A percentile compares a stretch with the other conserved stretches of the same genome.
Evolutionary conservation across 1,284 basidiomycete genomes (phyloP).

Genomic region (Boletus sp.): DNA sequence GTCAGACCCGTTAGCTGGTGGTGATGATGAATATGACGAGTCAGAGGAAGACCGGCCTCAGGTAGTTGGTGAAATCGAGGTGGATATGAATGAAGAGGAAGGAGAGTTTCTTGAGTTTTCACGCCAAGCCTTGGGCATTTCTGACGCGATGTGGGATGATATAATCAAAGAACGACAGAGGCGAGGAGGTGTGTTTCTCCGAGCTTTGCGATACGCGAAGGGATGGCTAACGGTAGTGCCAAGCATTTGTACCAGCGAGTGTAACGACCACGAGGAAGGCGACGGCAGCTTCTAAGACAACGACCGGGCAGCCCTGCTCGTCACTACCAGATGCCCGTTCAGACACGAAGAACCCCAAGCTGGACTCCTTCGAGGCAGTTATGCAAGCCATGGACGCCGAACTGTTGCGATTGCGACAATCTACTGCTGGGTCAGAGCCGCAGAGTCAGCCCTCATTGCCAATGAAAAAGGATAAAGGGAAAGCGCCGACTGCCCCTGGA

Average conservation of each 20-base stretch:
- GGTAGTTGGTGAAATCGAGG: conserved; percentile 75
- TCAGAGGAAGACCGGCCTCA: conserved; percentile 74
- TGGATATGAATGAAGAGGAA: conserved; percentile 86
- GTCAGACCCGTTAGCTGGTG: conserved; percentile 32
- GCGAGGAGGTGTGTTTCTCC: conserved; percentile 62
- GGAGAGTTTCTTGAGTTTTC: conserved; percentile 93
- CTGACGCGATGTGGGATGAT: conserved; percentile 76
- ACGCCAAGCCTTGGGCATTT: conserved; percentile 82
- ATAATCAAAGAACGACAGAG: conserved; percentile 73
- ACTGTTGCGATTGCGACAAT: conserved; percentile 46
- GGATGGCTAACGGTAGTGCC: conserved; percentile 10
- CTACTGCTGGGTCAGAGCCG: conserved; percentile 19
- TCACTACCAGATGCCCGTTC: conserved; percentile 36
- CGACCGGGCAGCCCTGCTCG: conserved; percentile 8
- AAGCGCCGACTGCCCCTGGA: conserved; percentile 16
- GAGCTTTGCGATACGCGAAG: background rate
- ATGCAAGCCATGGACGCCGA: conserved; percentile 94
- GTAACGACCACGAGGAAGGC: conserved; percentile 20
- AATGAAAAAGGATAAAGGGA: conserved; percentile 32
- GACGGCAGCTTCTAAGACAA: conserved; percentile 2
- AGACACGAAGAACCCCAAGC: conserved; percentile 56
- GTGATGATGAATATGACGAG: conserved; percentile 58
- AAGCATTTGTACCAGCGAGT: conserved; percentile 67
- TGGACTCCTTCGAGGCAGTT: conserved; percentile 91
- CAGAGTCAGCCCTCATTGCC: conserved; percentile 8